These are phyloP conservation scores for Juncus inflexus DNA, from an alignment of 176 grass and related monocot species.

Conservation along the genomic window DNA sequence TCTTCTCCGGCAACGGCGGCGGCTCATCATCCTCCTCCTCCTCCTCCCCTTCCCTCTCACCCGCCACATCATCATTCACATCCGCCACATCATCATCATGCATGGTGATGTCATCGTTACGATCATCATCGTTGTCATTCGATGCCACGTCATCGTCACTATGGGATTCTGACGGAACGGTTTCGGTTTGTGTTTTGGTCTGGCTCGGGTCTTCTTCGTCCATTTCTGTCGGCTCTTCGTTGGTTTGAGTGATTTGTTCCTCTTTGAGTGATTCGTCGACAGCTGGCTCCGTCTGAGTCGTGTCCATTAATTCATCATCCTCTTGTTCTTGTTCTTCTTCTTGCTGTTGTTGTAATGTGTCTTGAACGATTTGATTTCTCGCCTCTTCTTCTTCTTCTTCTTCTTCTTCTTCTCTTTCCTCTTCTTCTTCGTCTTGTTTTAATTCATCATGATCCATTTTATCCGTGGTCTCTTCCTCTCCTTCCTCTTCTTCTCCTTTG, in stretches of 20 bases:
- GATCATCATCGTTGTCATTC: not conserved
- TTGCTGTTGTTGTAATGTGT: too few relatives aligned
- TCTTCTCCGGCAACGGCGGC: constrained; percentile 40
- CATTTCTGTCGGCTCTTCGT: constrained; percentile 11
- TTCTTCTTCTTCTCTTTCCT: constrained; percentile 11
- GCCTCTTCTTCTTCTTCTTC: not conserved
- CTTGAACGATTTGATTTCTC: too few relatives aligned
- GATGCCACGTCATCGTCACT: constrained; percentile 3
- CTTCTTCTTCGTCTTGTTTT: not conserved
- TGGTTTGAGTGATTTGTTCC: constrained; percentile 7
- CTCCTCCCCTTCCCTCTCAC: constrained; percentile 37
- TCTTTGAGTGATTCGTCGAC: not conserved
- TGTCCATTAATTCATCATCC: constrained; percentile 5
- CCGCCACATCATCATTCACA: constrained; percentile 33
- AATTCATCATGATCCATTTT: not conserved
- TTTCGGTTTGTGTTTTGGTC: constrained; percentile 2
- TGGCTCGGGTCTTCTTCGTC: constrained; percentile 13
- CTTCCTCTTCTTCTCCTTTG: constrained; percentile 11
- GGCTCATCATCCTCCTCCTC: constrained; percentile 36
- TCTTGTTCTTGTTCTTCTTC: constrained; percentile 1
- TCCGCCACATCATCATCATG: constrained; percentile 25
- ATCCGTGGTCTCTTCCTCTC: not conserved
- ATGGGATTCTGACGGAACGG: not conserved
- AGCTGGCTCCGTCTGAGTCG: not conserved
- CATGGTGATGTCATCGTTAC: not conserved